A percentile compares a stretch with the other conserved stretches of the same genome.
These are phyloP conservation scores for Amborella trichopoda DNA, from an alignment of 164 flowering plant species.

Conservation along the genomic window DNA sequence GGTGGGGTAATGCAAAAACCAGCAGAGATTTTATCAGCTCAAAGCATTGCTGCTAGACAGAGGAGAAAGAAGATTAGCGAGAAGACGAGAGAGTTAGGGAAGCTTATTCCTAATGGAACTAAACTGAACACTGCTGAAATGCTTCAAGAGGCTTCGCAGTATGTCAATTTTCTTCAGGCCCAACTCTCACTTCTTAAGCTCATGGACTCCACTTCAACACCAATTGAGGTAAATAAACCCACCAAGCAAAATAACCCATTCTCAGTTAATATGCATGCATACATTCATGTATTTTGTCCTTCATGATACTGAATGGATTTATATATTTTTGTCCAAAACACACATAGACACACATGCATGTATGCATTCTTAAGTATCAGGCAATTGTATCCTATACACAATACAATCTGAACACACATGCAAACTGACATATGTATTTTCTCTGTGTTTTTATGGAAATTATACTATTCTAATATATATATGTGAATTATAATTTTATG, in stretches of 20 bases:
- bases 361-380: too few relatives aligned
- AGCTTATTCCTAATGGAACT: constrained; percentile 66
- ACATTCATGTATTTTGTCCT: background rate
- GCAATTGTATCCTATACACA: too few relatives aligned
- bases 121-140: constrained; percentile 89
- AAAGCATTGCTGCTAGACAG: constrained; percentile 77
- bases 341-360: too few relatives aligned
- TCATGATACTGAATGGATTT: too few relatives aligned
- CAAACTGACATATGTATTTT: too few relatives aligned
- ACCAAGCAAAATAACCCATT: too few relatives aligned
- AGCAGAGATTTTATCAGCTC: constrained; percentile 29
- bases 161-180: constrained; percentile 66
- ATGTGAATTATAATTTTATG: background rate
- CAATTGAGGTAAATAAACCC: background rate
- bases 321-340: too few relatives aligned
- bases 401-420: too few relatives aligned
- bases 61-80: constrained; percentile 80
- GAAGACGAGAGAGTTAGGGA: constrained; percentile 82
- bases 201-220: background rate
- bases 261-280: too few relatives aligned
- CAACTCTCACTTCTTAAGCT: constrained; percentile 47
- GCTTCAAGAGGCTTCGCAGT: constrained; percentile 68
- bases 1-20: too few relatives aligned
- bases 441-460: too few relatives aligned
- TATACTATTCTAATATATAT: background rate